Evolutionary conservation across 164 flowering plant genomes (phyloP).

Genomic region (Chloranthus sessilifolius): DNA sequence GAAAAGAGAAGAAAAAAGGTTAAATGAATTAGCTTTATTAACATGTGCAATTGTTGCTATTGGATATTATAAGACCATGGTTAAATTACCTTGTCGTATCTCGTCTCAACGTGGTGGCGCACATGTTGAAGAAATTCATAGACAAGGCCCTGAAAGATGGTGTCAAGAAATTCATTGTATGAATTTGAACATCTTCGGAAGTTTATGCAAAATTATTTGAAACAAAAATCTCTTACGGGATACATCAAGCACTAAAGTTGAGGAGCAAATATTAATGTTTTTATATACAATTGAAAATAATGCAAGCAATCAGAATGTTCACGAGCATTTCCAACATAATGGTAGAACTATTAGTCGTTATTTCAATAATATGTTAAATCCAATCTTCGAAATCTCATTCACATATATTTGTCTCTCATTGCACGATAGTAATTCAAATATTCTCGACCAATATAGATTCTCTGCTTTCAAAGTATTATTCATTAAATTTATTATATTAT

Average conservation of each 20-base stretch:
- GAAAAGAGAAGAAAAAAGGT: background rate
- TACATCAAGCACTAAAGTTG: background rate
- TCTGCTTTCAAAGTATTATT: slow-evolving; percentile 1
- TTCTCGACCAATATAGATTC: background rate
- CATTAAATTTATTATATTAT: background rate
- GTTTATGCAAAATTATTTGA: background rate
- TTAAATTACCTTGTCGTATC: background rate
- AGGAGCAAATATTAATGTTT: background rate
- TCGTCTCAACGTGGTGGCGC: background rate
- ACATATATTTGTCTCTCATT: background rate
- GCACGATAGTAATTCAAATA: background rate
- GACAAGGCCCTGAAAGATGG: background rate
- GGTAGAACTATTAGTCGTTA: slow-evolving; percentile 4
- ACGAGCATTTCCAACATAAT: slow-evolving; percentile 1
- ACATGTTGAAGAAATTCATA: background rate
- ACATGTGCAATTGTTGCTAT: background rate
- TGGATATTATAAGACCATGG: slow-evolving; percentile 4
- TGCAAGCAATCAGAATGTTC: background rate
- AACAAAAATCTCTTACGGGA: slow-evolving; percentile 1
- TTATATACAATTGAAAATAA: slow-evolving; percentile 1
- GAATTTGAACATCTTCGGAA: background rate
- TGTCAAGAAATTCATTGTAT: background rate
- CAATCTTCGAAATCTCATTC: background rate
- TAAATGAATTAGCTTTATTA: background rate
- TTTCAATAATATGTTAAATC: slow-evolving; percentile 1